These are phyloP conservation scores for Tetrapisispora nanseiensis DNA, from an alignment of 805 yeast genomes.

Conservation along the genomic window DNA sequence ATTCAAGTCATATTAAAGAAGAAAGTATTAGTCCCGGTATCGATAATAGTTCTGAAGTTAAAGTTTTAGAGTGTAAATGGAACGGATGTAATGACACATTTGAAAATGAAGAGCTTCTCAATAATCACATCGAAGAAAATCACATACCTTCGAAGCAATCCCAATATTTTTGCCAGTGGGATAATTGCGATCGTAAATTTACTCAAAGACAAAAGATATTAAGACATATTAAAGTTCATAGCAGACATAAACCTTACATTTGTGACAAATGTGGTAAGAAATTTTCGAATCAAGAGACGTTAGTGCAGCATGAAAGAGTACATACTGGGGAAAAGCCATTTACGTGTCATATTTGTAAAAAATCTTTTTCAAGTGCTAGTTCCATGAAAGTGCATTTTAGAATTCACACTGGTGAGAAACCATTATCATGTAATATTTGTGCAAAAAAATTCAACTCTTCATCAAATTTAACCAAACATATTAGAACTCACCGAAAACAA, in stretches of 20 bases:
- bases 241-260: conserved; percentile 68
- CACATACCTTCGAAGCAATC: conserved; percentile 74
- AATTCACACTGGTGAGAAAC: conserved; percentile 86
- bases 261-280: conserved; percentile 60
- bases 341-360: conserved; percentile 61
- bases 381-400: conserved; percentile 76
- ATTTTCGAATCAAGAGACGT: conserved; percentile 69
- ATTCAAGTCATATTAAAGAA: too few species aligned
- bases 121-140: conserved; percentile 53
- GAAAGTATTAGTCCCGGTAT: too few species aligned
- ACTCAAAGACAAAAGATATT: conserved; percentile 76
- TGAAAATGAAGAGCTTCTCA: conserved; percentile 47
- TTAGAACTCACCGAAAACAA: conserved; percentile 59
- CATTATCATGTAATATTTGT: conserved; percentile 74
- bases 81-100: conserved; percentile 43
- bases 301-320: conserved; percentile 70
- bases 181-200: conserved; percentile 63
- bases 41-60: background rate
- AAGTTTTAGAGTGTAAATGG: conserved; percentile 21
- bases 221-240: conserved; percentile 83
- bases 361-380: conserved; percentile 71
- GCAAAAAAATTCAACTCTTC: conserved; percentile 80
- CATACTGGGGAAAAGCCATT: conserved; percentile 91
- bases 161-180: conserved; percentile 67
- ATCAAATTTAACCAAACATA: conserved; percentile 79